Percentiles rank a stretch among this genome's conserved stretches.
Conservation (phyloP, 495 filamentous ascomycete genomes). For the Opeltia flavorubescens region DNA sequence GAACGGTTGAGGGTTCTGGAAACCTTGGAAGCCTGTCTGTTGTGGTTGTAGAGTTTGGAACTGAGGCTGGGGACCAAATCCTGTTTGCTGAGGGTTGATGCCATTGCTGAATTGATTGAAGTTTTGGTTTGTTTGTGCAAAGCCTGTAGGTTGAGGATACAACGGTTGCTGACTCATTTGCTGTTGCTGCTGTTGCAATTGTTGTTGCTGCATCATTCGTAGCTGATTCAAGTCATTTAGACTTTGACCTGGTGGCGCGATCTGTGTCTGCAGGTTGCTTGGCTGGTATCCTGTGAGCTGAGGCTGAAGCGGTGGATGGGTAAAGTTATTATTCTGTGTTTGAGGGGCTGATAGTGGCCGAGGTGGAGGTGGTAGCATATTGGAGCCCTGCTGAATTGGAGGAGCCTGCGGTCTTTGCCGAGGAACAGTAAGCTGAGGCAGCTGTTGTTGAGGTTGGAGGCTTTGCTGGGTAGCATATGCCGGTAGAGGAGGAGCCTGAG, state of each 20-base stretch:
- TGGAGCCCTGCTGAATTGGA: constrained; percentile 38
- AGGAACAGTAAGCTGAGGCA: constrained; percentile 28
- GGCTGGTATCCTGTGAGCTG: constrained; percentile 63
- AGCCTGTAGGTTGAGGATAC: constrained; percentile 40
- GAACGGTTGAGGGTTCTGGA: constrained; percentile 32
- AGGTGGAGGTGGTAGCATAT: constrained; percentile 70
- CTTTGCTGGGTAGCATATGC: constrained; percentile 11
- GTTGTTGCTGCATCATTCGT: constrained; percentile 34
- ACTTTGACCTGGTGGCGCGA: constrained; percentile 64
- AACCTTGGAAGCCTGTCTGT: constrained; percentile 37
- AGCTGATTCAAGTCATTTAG: constrained; percentile 56
- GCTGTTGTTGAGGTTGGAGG: constrained; percentile 11
- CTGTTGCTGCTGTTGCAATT: constrained; percentile 39
- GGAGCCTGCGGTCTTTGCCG: constrained; percentile 65
- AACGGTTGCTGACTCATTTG: constrained; percentile 33
- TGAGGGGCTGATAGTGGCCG: constrained; percentile 83
- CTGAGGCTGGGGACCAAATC: constrained; percentile 39
- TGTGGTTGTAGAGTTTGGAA: constrained; percentile 21
- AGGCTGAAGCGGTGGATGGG: constrained; percentile 61
- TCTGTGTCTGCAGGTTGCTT: constrained; percentile 21
- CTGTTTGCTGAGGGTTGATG: constrained; percentile 32
- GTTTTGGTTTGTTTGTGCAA: constrained; percentile 33
- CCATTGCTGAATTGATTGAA: constrained; percentile 29
- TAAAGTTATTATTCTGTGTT: constrained; percentile 62
- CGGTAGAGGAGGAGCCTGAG: constrained; percentile 15